A percentile compares a stretch with the other conserved stretches of the same genome.
Conservation (phyloP, 2,329 filamentous ascomycete species). For the Cladophialophora bantiana region DNA sequence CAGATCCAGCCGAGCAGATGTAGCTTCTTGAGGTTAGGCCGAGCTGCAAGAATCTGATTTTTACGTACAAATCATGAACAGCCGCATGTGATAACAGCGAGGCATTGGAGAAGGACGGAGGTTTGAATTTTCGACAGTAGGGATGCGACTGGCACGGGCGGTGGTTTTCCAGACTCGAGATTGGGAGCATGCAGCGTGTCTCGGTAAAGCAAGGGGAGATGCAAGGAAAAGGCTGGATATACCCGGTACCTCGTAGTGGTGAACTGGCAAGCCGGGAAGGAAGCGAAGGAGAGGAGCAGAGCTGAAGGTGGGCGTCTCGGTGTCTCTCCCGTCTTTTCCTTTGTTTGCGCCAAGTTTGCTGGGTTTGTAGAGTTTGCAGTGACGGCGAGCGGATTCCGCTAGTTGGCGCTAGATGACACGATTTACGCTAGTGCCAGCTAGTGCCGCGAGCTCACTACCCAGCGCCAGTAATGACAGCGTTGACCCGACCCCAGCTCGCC, state of each 20-base stretch:
- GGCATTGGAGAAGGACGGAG: not conserved
- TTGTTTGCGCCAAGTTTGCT: slow-evolving; percentile 4
- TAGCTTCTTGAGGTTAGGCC: not conserved
- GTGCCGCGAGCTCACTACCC: not conserved
- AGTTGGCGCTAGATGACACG: not conserved
- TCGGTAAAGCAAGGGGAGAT: not conserved
- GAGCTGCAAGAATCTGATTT: not conserved
- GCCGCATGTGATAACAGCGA: too few relatives aligned
- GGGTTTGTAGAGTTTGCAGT: slow-evolving; percentile 3
- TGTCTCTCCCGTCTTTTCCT: not conserved
- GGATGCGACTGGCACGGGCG: not conserved
- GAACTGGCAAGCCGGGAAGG: not conserved
- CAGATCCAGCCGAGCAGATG: not conserved
- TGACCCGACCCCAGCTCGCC: not conserved
- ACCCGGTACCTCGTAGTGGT: not conserved
- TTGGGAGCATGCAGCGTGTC: not conserved
- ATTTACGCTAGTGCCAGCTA: not conserved
- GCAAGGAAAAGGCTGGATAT: not conserved
- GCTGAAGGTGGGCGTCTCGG: not conserved
- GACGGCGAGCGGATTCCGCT: not conserved
- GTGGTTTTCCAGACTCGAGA: not conserved
- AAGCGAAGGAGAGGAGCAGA: not conserved
- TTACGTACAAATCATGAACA: not conserved
- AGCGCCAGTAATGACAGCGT: not conserved
- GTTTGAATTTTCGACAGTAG: not conserved